These are phyloP conservation scores for Fusarium vanettenii DNA, from an alignment of 2,329 filamentous ascomycete genomes.

Conservation along the genomic window DNA sequence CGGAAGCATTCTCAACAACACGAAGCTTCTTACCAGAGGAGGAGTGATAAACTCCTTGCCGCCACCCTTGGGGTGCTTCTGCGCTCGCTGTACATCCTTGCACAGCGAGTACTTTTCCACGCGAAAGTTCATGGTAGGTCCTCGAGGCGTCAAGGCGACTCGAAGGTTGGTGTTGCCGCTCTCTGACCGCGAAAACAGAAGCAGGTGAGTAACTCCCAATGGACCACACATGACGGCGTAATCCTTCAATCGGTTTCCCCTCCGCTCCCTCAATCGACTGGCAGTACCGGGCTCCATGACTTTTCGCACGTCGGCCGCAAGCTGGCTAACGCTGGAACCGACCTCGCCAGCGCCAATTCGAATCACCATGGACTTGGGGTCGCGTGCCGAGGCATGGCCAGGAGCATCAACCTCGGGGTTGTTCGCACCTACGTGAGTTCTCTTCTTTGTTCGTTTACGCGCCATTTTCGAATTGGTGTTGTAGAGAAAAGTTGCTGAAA, in stretches of 20 bases:
- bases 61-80: conserved; percentile 84
- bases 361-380: conserved; percentile 98
- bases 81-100: conserved; percentile 87
- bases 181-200: conserved; percentile 91
- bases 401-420: conserved; percentile 68
- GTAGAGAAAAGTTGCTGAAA: conserved; percentile 15
- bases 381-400: conserved; percentile 72
- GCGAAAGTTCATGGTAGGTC: conserved; percentile 92
- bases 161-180: conserved; percentile 93
- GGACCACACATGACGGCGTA: conserved; percentile 97
- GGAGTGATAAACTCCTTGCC: conserved; percentile 88
- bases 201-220: conserved; percentile 89
- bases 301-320: conserved; percentile 88
- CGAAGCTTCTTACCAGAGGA: conserved; percentile 71
- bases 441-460: conserved; percentile 84
- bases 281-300: conserved; percentile 98
- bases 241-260: conserved; percentile 88
- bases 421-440: conserved; percentile 80
- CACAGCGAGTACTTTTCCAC: conserved; percentile 95
- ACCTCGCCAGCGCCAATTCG: conserved; percentile 95
- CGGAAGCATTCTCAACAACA: not conserved
- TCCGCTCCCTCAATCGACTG: conserved; percentile 86
- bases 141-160: conserved; percentile 86
- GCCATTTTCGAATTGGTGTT: conserved; percentile 70
- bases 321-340: conserved; percentile 88